Conservation (phyloP, 2,329 filamentous ascomycete species). For the Stachybotrys chartarum region DNA sequence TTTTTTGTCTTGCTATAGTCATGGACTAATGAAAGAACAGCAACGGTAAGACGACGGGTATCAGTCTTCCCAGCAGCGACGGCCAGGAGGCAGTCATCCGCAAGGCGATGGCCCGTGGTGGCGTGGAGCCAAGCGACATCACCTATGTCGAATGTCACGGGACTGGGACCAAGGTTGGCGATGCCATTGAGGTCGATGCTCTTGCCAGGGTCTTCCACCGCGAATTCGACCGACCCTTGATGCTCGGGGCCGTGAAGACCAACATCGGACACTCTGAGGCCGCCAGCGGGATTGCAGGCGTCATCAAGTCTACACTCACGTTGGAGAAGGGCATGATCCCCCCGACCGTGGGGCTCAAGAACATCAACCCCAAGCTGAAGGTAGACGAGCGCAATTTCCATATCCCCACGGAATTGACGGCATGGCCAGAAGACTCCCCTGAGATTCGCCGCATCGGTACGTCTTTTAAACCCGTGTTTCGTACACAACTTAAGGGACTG, state of each 20-base stretch:
- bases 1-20: conserved; percentile 1
- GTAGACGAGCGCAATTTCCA: conserved; percentile 15
- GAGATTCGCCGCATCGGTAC: conserved; percentile 6
- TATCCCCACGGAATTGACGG: conserved; percentile 8
- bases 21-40: conserved; percentile 4
- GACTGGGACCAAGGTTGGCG: conserved; percentile 13
- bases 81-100: conserved; percentile 30
- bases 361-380: conserved; percentile 14
- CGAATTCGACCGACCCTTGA: conserved; percentile 32
- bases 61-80: conserved; percentile 41
- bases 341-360: conserved; percentile 6
- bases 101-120: conserved; percentile 14
- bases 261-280: conserved; percentile 17
- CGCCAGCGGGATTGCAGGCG: conserved; percentile 11
- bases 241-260: conserved; percentile 9
- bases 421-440: conserved; percentile 4
- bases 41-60: conserved; percentile 40
- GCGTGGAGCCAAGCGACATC: conserved; percentile 4
- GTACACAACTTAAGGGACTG: too few species aligned
- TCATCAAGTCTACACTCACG: conserved; percentile 17
- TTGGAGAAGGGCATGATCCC: conserved; percentile 14
- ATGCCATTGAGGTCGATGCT: conserved; percentile 8
- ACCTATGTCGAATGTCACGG: conserved; percentile 6
- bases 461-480: too few species aligned
- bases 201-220: neutral